Conservation (phyloP, 176 grass and related monocot species). For the Bonia amplexicaulis region DNA sequence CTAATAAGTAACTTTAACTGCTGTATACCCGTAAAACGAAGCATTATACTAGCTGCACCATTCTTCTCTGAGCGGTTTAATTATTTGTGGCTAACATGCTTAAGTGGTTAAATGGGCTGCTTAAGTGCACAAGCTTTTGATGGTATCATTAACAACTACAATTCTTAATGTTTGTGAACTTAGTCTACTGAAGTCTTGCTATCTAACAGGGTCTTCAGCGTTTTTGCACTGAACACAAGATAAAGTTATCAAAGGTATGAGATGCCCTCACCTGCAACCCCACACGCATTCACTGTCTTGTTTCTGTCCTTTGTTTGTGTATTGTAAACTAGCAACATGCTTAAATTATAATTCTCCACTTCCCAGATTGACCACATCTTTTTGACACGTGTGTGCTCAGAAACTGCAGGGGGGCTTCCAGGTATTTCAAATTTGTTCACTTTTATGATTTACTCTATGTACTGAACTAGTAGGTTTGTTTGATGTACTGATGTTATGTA, state of each 20-base stretch:
- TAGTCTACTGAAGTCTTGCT: slow-evolving; percentile 17
- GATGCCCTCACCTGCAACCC: not conserved
- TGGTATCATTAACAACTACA: not conserved
- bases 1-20: not conserved
- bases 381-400: slow-evolving; percentile 90
- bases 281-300: not conserved
- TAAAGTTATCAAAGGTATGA: slow-evolving; percentile 91
- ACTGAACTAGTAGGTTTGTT: slow-evolving; percentile 6
- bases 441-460: not conserved
- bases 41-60: not conserved
- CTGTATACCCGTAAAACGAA: not conserved
- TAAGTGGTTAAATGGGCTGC: slow-evolving; percentile 2
- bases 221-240: slow-evolving; percentile 98
- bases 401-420: slow-evolving; percentile 98
- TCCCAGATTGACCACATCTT: slow-evolving; percentile 92
- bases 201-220: slow-evolving; percentile 83
- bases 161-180: not conserved
- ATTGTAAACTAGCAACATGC: slow-evolving; percentile 3
- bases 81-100: not conserved
- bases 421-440: slow-evolving; percentile 38
- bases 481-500: slow-evolving; percentile 10
- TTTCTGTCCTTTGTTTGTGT: slow-evolving; percentile 8
- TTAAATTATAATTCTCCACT: slow-evolving; percentile 21
- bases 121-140: not conserved
- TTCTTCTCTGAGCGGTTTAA: not conserved